phyloP scores from a whole-genome alignment of 2,329 filamentous ascomycete species.

The Microcera coccophila region DNA sequence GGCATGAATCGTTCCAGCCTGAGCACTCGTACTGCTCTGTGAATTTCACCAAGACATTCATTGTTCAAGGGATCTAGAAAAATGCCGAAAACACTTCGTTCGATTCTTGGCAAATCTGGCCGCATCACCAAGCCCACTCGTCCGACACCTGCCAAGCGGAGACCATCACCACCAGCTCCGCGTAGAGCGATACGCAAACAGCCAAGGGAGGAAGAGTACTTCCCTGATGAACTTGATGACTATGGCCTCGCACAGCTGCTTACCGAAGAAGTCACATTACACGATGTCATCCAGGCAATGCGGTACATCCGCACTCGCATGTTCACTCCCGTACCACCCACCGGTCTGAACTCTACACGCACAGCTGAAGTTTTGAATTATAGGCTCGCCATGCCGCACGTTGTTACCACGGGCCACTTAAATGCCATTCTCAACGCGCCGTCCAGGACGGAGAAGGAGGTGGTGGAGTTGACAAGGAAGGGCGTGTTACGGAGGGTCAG shows the following conservation, averaged over 20 bases:
- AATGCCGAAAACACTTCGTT: constrained; percentile 34
- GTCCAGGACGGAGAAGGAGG: constrained; percentile 63
- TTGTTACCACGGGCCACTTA: constrained; percentile 64
- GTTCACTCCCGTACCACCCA: constrained; percentile 61
- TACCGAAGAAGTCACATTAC: constrained; percentile 52
- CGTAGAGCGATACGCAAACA: constrained; percentile 23
- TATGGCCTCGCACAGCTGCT: constrained; percentile 54
- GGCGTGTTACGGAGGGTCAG: constrained; percentile 59
- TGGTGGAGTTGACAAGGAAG: constrained; percentile 54
- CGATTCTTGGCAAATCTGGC: constrained; percentile 36
- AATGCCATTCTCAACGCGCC: constrained; percentile 60
- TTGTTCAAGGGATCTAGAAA: too few species aligned
- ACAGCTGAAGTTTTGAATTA: constrained; percentile 62
- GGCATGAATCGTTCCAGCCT: too few species aligned
- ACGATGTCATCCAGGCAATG: constrained; percentile 63
- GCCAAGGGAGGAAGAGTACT: constrained; percentile 28
- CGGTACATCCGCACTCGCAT: constrained; percentile 57
- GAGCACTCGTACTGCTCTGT: too few species aligned
- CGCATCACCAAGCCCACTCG: constrained; percentile 33
- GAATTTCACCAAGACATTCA: too few species aligned
- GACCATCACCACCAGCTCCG: constrained; percentile 21
- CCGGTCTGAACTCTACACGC: constrained; percentile 61
- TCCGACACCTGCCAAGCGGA: constrained; percentile 10
- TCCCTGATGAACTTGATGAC: constrained; percentile 54
- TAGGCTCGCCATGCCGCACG: constrained; percentile 54